Percentiles rank a stretch among this genome's conserved stretches.
phyloP scores from a whole-genome alignment of 1,284 basidiomycete genomes.

The Inonotus hispidus region DNA sequence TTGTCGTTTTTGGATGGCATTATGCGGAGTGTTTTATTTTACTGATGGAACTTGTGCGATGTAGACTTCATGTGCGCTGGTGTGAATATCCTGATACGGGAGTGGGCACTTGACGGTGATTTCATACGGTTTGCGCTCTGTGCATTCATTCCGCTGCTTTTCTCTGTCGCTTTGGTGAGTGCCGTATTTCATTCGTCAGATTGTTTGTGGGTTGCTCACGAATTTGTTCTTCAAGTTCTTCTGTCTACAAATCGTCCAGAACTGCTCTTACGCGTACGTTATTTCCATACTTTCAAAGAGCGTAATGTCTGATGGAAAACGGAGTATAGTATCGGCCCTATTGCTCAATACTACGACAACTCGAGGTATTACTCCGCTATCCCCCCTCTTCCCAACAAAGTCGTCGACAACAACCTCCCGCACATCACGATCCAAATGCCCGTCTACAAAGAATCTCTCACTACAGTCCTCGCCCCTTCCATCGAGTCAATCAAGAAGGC shows the following conservation, averaged over 20 bases:
- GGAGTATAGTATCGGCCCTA: conserved; percentile 42
- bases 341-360: conserved; percentile 72
- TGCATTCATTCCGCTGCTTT: conserved; percentile 61
- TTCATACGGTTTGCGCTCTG: conserved; percentile 61
- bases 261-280: conserved; percentile 48
- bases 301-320: too few relatives aligned
- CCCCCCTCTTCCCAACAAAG: conserved; percentile 49
- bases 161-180: conserved; percentile 53
- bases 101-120: conserved; percentile 62
- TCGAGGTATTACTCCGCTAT: conserved; percentile 66
- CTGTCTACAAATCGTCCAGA: conserved; percentile 53
- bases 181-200: background rate
- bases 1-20: conserved; percentile 27
- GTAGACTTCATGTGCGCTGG: conserved; percentile 51
- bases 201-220: background rate
- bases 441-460: conserved; percentile 73
- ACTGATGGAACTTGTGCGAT: background rate
- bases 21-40: background rate
- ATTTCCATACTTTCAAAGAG: conserved; percentile 5
- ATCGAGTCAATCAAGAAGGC: conserved; percentile 78
- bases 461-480: conserved; percentile 68
- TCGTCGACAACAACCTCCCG: conserved; percentile 54
- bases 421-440: conserved; percentile 76
- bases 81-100: conserved; percentile 49
- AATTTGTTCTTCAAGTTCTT: conserved; percentile 39